Evolutionary conservation across 768 basidiomycete species (phyloP), one percentile per base, ranked within the genome.

Genomic region (Leucocoprinus sp.): DNA sequence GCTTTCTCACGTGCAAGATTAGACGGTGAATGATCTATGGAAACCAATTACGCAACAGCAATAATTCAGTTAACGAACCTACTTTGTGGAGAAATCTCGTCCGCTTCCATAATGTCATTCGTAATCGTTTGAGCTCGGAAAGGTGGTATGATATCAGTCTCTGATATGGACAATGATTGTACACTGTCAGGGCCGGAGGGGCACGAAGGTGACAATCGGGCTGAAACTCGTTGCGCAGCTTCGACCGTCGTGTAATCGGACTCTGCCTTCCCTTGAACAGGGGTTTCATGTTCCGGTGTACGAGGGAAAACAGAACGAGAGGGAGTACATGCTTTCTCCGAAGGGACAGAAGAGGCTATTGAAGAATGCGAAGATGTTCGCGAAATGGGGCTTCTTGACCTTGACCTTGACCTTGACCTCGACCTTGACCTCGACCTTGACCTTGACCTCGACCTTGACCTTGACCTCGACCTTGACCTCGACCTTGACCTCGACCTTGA

Each of bases 341-440:
- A 75, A 42, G 57, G 62, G 33, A 65, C 66, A 21, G 71, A 67
- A 43, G 80, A 80, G n/a, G 71, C 73, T 52, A 73, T 72, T 35
- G 76, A 77, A 11, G 78, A 80, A 38, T 72, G 72, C 50, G 78
- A 79, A 28, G 64, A 61, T 31, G 74, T 74, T 53, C 73, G 66
- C 41, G 70, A 69, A 55, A 62, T 62, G 11, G 21, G 35, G 27
- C 36, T 44, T 43, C 33, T 39, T 27, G 23, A 9, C 43, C 22
- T 37, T 21, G 18, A 26, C 23, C 42, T n/a, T 4, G 17, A 35
- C 18, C 14, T 44, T 42, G 29, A 28, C 27, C 27, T 28, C 6
- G 27, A 28, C 31, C 31, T 31, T 31, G 31, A 31, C 31, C 31
- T 17, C 11, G 18, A 36, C 19, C n/a, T n/a, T n/a, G n/a, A n/a